These are phyloP conservation scores for Fistulina hepatica DNA, from an alignment of 1,284 basidiomycete genomes.

Conservation along the genomic window DNA sequence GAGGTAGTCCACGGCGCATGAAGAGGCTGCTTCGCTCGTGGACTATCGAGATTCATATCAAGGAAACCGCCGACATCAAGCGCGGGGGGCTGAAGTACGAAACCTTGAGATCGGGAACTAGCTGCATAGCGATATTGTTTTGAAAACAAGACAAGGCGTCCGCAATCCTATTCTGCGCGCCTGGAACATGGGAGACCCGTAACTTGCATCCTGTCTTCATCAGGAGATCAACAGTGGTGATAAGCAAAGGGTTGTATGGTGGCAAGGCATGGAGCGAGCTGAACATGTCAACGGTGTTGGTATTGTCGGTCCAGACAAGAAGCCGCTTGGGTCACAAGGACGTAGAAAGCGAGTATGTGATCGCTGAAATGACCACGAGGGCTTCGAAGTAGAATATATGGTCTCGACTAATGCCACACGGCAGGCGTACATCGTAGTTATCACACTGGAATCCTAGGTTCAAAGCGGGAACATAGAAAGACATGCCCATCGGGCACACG, in stretches of 20 bases:
- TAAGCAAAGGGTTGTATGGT: slow-evolving; percentile 9
- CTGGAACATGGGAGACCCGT: slow-evolving; percentile 16
- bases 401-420: too few species aligned
- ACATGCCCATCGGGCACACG: slow-evolving; percentile 12
- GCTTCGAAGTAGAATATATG: slow-evolving; percentile 10
- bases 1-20: slow-evolving; percentile 23
- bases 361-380: slow-evolving; percentile 4
- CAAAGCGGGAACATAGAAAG: slow-evolving; percentile 10
- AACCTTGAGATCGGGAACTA: slow-evolving; percentile 1
- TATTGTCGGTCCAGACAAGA: slow-evolving; percentile 11
- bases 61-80: slow-evolving; percentile 16
- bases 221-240: slow-evolving; percentile 7
- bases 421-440: slow-evolving; percentile 2
- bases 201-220: slow-evolving; percentile 5
- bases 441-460: slow-evolving; percentile 1
- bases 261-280: slow-evolving; percentile 6
- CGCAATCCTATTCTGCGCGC: slow-evolving; percentile 14
- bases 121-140: background rate
- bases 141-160: slow-evolving; percentile 14
- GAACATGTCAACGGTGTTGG: slow-evolving; percentile 12
- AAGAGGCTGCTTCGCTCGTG: slow-evolving; percentile 18
- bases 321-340: background rate
- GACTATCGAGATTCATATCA: slow-evolving; percentile 15
- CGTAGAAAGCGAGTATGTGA: too few species aligned
- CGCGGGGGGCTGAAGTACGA: slow-evolving; percentile 21